These are phyloP conservation scores for Zygosaccharomyces sapae DNA, from an alignment of 1,139 yeast genomes.

Conservation along the genomic window DNA sequence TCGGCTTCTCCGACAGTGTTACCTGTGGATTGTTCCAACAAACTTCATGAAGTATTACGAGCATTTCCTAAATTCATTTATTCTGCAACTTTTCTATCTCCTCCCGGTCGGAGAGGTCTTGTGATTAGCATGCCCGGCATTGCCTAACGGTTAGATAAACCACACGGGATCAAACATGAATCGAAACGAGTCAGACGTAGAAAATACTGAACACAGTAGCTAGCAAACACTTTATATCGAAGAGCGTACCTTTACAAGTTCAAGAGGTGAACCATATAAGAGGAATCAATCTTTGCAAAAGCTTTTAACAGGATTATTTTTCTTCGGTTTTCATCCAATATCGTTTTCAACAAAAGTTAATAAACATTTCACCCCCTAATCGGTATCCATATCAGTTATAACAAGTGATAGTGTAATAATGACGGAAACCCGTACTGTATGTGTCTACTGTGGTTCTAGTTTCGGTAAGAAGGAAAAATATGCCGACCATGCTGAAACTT, in stretches of 20 bases:
- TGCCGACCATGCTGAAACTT: slow-evolving; percentile 50
- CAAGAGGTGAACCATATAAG: too few species aligned
- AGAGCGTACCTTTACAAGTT: not conserved
- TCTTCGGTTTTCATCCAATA: not conserved
- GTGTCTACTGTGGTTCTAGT: slow-evolving; percentile 86
- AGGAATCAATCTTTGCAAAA: too few species aligned
- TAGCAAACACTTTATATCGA: not conserved
- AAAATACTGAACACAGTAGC: not conserved
- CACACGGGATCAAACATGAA: slow-evolving; percentile 1
- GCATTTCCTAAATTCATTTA: too few species aligned
- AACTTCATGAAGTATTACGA: too few species aligned
- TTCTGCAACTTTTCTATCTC: not conserved
- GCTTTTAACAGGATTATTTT: too few species aligned
- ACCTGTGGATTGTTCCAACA: too few species aligned
- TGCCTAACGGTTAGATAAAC: slow-evolving; percentile 1
- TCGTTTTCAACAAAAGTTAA: not conserved
- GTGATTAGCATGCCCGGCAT: slow-evolving; percentile 4
- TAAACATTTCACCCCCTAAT: not conserved
- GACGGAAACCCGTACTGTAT: slow-evolving; percentile 45
- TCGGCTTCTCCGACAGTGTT: too few species aligned
- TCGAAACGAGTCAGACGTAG: not conserved
- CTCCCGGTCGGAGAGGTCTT: slow-evolving; percentile 2
- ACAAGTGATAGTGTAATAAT: slow-evolving; percentile 2
- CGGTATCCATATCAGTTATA: not conserved
- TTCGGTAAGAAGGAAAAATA: slow-evolving; percentile 56